Conservation (phyloP, 148 eudicot genomes). For the Rhododendron griersonianum region DNA sequence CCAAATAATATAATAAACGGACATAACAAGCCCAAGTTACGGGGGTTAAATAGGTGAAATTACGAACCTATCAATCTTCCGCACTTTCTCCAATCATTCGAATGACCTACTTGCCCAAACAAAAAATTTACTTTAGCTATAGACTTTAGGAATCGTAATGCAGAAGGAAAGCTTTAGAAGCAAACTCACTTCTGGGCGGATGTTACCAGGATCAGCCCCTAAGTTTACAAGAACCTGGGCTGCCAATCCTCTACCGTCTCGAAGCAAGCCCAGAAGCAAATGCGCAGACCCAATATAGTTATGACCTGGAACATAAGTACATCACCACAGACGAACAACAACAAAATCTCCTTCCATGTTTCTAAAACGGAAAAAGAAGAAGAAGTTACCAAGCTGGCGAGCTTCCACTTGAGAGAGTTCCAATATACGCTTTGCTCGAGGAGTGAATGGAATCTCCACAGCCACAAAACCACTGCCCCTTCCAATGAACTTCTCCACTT, state of each 20-base stretch:
- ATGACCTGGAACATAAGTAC: constrained; percentile 32
- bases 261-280: constrained; percentile 89
- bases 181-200: constrained; percentile 68
- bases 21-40: too few relatives aligned
- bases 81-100: constrained; percentile 89
- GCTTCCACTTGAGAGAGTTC: constrained; percentile 95
- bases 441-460: constrained; percentile 92
- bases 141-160: background rate
- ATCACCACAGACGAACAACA: background rate
- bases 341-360: background rate
- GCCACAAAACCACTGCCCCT: constrained; percentile 96
- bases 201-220: constrained; percentile 87
- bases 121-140: background rate
- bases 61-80: constrained; percentile 22
- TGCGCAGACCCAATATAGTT: constrained; percentile 92
- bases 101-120: constrained; percentile 51
- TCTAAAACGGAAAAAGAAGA: background rate
- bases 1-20: too few relatives aligned
- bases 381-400: constrained; percentile 68
- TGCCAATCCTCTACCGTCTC: constrained; percentile 95
- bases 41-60: too few relatives aligned
- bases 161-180: background rate
- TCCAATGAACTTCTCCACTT: constrained; percentile 95
- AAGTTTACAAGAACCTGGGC: constrained; percentile 88
- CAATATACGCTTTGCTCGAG: constrained; percentile 94